Evolutionary conservation across 1,284 basidiomycete genomes (phyloP).

Genomic region (Ceraceosorus bombacis): DNA sequence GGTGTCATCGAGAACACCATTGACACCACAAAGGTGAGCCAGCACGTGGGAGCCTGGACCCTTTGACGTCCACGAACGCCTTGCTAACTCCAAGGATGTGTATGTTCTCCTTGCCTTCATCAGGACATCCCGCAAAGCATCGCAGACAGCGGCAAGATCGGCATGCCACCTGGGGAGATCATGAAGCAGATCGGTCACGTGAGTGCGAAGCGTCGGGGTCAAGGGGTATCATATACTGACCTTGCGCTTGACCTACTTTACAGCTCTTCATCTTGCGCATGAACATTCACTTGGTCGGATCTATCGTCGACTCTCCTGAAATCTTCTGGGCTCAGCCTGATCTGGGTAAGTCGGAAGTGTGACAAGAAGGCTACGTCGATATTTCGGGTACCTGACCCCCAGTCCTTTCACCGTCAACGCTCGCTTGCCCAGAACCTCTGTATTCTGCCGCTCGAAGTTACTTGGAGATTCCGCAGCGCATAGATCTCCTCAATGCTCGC

Average conservation of each 20-base stretch:
- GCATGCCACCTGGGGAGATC: conserved; percentile 63
- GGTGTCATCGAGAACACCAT: conserved; percentile 86
- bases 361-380: too few relatives aligned
- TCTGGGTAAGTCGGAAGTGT: conserved; percentile 49
- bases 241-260: background rate
- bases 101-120: background rate
- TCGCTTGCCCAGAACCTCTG: conserved; percentile 60
- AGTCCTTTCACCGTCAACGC: too few relatives aligned
- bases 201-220: background rate
- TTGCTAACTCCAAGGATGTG: too few relatives aligned
- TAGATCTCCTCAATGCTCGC: conserved; percentile 83
- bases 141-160: conserved; percentile 85
- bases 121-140: conserved; percentile 82
- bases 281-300: conserved; percentile 91
- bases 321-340: conserved; percentile 78
- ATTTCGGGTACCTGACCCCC: too few relatives aligned
- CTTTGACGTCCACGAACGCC: too few relatives aligned
- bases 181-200: conserved; percentile 83
- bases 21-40: conserved; percentile 69
- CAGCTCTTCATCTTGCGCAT: conserved; percentile 79
- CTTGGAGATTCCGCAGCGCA: conserved; percentile 86
- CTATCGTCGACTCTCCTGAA: conserved; percentile 88
- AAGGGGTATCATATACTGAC: background rate
- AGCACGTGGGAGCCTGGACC: too few relatives aligned
- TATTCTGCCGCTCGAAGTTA: conserved; percentile 81